Conservation (phyloP, 352 stramenopile species). For the Globisporangium recalcitrans region DNA sequence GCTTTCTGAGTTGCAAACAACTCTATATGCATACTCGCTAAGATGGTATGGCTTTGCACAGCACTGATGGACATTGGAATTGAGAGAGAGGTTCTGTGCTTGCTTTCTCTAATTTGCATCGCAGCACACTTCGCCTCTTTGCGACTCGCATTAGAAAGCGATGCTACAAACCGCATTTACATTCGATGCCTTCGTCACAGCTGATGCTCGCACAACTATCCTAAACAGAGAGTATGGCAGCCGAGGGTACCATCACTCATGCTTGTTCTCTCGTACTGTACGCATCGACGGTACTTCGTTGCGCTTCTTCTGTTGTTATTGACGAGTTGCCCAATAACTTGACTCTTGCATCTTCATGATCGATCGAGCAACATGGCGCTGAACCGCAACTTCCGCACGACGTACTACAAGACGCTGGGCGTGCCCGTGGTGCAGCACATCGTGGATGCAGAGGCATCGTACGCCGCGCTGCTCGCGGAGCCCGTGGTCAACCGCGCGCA, state of each 20-base stretch:
- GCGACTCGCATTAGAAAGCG: background rate
- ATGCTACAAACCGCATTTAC: no score
- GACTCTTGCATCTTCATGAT: no score
- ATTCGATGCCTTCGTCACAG: no score
- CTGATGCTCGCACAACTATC: no score
- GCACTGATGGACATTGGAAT: background rate
- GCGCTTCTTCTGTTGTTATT: background rate
- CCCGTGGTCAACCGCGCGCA: slow-evolving; percentile 53
- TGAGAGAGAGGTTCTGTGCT: background rate
- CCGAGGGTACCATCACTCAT: slow-evolving; percentile 4
- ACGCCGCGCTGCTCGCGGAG: slow-evolving; percentile 57
- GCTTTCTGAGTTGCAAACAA: background rate
- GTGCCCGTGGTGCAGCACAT: slow-evolving; percentile 82
- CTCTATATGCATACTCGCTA: background rate
- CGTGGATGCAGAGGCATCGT: slow-evolving; percentile 73
- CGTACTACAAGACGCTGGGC: slow-evolving; percentile 86
- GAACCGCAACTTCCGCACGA: slow-evolving; percentile 77
- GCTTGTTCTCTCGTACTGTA: background rate
- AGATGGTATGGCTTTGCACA: background rate
- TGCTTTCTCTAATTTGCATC: background rate
- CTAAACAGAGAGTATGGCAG: background rate
- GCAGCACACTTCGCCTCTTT: background rate
- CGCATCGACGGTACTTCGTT: slow-evolving; percentile 2
- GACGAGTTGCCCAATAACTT: no score
- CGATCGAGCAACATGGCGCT: slow-evolving; percentile 38